Base-by-base conservation (phyloP, 768 basidiomycete genomes). In the Peribolospora baueri region DNA sequence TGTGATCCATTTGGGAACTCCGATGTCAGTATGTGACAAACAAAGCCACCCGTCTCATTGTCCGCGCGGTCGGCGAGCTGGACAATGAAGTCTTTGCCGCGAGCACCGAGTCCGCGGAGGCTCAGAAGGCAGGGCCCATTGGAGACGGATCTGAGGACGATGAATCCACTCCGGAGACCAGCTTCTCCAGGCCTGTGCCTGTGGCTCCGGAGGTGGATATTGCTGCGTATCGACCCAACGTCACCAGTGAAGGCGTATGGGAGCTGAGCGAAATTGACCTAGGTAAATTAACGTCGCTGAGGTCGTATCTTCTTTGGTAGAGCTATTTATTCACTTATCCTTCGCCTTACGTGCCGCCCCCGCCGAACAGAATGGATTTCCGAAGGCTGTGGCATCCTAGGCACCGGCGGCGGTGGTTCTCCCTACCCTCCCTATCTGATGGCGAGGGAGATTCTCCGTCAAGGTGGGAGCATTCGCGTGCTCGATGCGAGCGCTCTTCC, bases 381-480 rank as follows among this genome's bases (percentile, higher is more conserved):
- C 37, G 75, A 76, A 53, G 79, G 79, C 40, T 78, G 77, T 53
- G 76, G 75, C 46, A 69, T 80, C 46, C 68, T 80, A 2, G 79
- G 78, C 0, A 74, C 73, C 13, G 78, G 79, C 3, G 79, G 79
- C 39, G 79, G 79, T 3, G 79, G 78, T 5, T 71, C 73, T 3
- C 75, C 79, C 0, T 71, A 76, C 57, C 72, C 74, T 13, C 64
- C 69, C 2, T 78, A 72, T 60, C 63, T 78, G 3, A 71, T 71
- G 39, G 40, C 59, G 6, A 68, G 76, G 43, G 74, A 78, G 59
- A 68, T 76, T 57, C 65, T 79, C 1, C 69, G 77, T 4, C 66
- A 69, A 36, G 78, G 77, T 5, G 67, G 68, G 5, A 61, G 60
- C 4, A 68, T 76, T 50, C 68, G 70, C 13, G 70, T 76, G 7